Evolutionary conservation across 2,329 filamentous ascomycete genomes (phyloP), one percentile per base, ranked within the genome.

Genomic region (Macrophomina pseudophaseolina): DNA sequence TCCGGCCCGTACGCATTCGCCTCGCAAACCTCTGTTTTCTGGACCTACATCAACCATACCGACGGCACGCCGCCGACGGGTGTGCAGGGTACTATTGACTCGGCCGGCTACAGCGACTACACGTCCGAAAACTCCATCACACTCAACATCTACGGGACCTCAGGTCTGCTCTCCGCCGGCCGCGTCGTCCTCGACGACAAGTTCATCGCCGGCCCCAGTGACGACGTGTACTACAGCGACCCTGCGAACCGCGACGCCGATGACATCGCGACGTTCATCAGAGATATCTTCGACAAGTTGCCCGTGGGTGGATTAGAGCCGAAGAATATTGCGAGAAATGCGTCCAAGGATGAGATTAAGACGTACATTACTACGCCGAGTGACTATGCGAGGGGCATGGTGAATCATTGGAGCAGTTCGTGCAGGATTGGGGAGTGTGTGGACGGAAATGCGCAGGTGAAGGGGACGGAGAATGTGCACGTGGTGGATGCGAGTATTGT

Each of bases 111-210:
- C 48, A 72, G 74, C 1, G 81, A 76, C 8, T 83, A 74, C 70
- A 80, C 67, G 1, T 70, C 72, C 40, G 78, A 78, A 62, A 78
- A 82, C 67, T 85, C 83, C 67, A 83, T 87, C 62, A 86, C 84
- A 0, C 77, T 87, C 23, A 87, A 87, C 72, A 74, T 87, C 4
- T 87, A 87, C 74, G 85, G 85, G 8, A 87, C 85, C 0, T 86
- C 84, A 0, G 85, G 85, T 0, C 76, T 86, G 28, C 78, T 80
- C 5, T 86, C 85, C 2, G 73, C 78, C 0, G 84, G 84, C 1
- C 76, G 78, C 4, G 83, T 86, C 3, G 71, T 78, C 6, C 78
- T 86, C 14, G 81, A 84, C 56, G 73, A 74, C 0, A 79, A 79
- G 0, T 82, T 82, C 68, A 74, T 79, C 5, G 80, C 84, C 0